phyloP scores from a whole-genome alignment of 2,329 filamentous ascomycete genomes.

The Sodiomyces alkalinus region DNA sequence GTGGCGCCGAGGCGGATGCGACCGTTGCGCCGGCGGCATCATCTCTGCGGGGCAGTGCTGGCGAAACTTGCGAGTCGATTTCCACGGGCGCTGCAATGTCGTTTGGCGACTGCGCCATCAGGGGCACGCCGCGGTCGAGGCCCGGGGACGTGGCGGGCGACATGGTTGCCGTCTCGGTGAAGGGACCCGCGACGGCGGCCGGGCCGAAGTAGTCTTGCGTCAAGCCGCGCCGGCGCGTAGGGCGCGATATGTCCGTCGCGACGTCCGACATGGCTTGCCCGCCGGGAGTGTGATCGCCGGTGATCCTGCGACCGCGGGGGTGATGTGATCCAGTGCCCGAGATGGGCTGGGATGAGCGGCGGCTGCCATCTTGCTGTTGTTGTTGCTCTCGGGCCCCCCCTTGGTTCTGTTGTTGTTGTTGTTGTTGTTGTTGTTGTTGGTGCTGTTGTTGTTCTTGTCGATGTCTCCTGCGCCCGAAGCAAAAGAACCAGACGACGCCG shows the following conservation, averaged over 20 bases:
- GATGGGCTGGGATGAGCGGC: too few species aligned
- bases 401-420: neutral
- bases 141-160: constrained; percentile 16
- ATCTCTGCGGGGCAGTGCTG: too few species aligned
- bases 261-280: constrained; percentile 18
- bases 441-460: constrained; percentile 6
- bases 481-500: constrained; percentile 29
- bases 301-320: too few species aligned
- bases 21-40: neutral
- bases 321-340: too few species aligned
- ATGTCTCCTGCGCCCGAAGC: constrained; percentile 21
- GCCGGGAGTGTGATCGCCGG: constrained; percentile 3
- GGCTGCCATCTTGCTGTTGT: too few species aligned
- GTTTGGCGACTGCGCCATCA: constrained; percentile 28
- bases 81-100: constrained; percentile 39
- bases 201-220: constrained; percentile 29
- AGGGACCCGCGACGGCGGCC: constrained; percentile 28
- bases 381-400: constrained; percentile 3
- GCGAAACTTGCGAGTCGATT: constrained; percentile 27
- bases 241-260: constrained; percentile 11
- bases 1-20: too few species aligned
- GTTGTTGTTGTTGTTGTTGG: constrained; percentile 3
- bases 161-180: constrained; percentile 15
- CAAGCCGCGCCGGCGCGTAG: constrained; percentile 14
- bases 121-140: constrained; percentile 23